Evolutionary conservation across 495 filamentous ascomycete genomes (phyloP).

Genomic region (Penicillium tannophilum): DNA sequence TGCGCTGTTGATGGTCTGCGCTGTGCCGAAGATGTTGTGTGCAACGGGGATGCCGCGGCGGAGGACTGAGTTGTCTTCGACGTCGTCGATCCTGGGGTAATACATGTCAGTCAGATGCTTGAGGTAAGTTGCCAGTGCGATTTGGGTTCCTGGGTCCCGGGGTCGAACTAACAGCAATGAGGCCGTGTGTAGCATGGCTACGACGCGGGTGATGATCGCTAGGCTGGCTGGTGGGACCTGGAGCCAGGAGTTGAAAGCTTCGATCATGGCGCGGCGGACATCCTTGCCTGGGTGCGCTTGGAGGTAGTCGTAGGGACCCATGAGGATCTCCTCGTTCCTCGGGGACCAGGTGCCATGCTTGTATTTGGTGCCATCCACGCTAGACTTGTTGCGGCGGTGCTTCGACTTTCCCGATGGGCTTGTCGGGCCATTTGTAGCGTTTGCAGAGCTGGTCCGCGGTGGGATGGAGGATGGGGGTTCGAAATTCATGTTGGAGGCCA

Average conservation of each 20-base stretch:
- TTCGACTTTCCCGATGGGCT: constrained; percentile 30
- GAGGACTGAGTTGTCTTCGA: constrained; percentile 81
- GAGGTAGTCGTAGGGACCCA: constrained; percentile 89
- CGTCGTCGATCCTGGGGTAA: constrained; percentile 75
- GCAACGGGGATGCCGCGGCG: constrained; percentile 90
- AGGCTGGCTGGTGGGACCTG: constrained; percentile 77
- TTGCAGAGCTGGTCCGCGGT: constrained; percentile 69
- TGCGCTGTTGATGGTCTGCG: constrained; percentile 95
- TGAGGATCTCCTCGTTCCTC: constrained; percentile 76
- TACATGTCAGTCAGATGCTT: background rate
- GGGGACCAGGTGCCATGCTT: constrained; percentile 63
- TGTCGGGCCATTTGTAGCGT: constrained; percentile 36
- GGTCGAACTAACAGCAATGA: constrained; percentile 65
- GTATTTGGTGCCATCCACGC: constrained; percentile 52
- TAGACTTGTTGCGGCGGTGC: constrained; percentile 46
- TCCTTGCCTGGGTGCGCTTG: constrained; percentile 87
- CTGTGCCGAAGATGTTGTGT: constrained; percentile 90
- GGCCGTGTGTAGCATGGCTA: constrained; percentile 92
- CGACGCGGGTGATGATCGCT: constrained; percentile 80
- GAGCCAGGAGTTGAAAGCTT: constrained; percentile 89
- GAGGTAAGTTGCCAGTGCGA: background rate
- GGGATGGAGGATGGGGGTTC: constrained; percentile 71
- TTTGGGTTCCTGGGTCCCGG: background rate
- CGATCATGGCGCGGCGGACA: constrained; percentile 79
- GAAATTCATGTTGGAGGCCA: constrained; percentile 31